A percentile compares a stretch with the other conserved stretches of the same genome.
These are phyloP conservation scores for Pisolithus sp. DNA, from an alignment of 768 basidiomycete genomes.

Conservation along the genomic window DNA sequence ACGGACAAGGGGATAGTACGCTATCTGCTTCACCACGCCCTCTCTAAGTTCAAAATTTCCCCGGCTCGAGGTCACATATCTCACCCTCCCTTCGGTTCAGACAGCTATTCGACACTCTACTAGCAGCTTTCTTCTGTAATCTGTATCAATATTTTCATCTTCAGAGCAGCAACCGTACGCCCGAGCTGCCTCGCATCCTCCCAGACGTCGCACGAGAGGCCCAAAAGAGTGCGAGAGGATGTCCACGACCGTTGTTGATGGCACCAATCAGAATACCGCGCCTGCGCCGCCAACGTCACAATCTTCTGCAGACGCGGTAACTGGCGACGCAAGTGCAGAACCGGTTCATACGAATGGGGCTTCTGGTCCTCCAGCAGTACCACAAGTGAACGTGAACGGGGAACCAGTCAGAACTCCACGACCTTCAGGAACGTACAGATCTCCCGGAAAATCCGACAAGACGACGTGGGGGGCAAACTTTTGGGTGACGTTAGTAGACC, in stretches of 20 bases:
- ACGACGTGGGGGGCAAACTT: slow-evolving; percentile 83
- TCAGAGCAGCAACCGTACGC: neutral
- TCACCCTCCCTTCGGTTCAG: slow-evolving; percentile 10
- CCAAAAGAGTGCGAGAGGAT: slow-evolving; percentile 7
- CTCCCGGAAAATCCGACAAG: slow-evolving; percentile 28
- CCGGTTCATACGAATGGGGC: neutral
- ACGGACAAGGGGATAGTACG: neutral
- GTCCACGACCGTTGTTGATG: slow-evolving; percentile 22
- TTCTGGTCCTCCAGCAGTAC: slow-evolving; percentile 17
- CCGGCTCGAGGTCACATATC: slow-evolving; percentile 11
- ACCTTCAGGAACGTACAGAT: slow-evolving; percentile 20
- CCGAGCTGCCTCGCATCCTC: slow-evolving; percentile 8
- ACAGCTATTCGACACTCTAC: slow-evolving; percentile 1
- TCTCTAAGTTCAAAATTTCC: slow-evolving; percentile 22
- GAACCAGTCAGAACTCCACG: slow-evolving; percentile 27
- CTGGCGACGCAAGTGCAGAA: neutral
- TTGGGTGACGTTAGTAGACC: slow-evolving; percentile 92
- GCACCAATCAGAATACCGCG: slow-evolving; percentile 17
- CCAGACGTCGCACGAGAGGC: slow-evolving; percentile 4
- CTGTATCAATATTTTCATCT: neutral
- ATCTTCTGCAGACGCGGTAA: slow-evolving; percentile 3
- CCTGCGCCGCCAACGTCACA: neutral
- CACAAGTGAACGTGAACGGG: slow-evolving; percentile 31
- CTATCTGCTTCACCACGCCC: slow-evolving; percentile 19
- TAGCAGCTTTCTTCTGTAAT: neutral